Percentiles rank a stretch among this genome's conserved stretches.
These are phyloP conservation scores for Withania somnifera DNA, from an alignment of 305 asterid species.

Conservation along the genomic window DNA sequence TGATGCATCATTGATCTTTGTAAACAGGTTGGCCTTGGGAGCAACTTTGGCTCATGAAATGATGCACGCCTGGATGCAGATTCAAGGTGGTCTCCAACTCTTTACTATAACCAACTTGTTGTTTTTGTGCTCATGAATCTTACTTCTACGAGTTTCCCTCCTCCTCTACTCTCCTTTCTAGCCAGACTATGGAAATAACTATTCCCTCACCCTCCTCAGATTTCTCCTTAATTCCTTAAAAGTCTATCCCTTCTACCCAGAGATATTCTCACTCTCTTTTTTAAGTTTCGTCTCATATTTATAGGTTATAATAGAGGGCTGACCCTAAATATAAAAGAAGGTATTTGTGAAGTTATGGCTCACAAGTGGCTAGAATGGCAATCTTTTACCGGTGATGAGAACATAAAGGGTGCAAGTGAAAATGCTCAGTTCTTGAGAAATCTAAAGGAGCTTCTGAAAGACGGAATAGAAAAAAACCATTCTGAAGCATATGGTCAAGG, in stretches of 20 bases:
- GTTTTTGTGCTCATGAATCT: no score
- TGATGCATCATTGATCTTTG: background rate
- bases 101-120: background rate
- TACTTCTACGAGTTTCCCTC: no score
- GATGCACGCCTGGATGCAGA: slow-evolving; percentile 62
- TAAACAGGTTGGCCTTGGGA: slow-evolving; percentile 41
- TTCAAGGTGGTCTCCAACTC: slow-evolving; percentile 23
- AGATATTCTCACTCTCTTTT: no score
- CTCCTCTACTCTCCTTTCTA: no score
- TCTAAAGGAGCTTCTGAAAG: background rate
- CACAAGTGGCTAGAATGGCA: slow-evolving; percentile 47
- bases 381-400: background rate
- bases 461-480: background rate
- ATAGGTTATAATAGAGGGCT: slow-evolving; percentile 26
- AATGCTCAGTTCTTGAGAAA: slow-evolving; percentile 2
- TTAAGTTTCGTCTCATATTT: no score
- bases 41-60: slow-evolving; percentile 52
- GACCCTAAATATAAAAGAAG: slow-evolving; percentile 43
- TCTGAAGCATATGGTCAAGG: slow-evolving; percentile 1
- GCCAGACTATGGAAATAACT: no score
- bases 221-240: no score
- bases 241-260: no score
- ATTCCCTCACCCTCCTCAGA: no score
- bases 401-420: background rate
- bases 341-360: slow-evolving; percentile 53